Evolutionary conservation across 23 red algal species (phyloP).

Genomic region (Chondrus crispus): DNA sequence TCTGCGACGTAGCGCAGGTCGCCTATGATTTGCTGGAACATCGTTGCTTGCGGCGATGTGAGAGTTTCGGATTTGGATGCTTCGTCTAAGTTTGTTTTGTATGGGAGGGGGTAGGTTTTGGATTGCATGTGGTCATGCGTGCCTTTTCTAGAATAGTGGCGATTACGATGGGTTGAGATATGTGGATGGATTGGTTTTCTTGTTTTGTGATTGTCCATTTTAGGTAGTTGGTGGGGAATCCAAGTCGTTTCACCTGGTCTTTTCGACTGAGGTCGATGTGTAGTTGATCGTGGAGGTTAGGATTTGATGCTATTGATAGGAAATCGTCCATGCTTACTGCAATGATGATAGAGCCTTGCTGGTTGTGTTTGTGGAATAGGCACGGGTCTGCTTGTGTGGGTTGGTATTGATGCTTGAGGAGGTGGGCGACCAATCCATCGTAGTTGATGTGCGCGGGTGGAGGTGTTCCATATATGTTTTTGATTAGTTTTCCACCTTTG

Average conservation of each 20-base stretch:
- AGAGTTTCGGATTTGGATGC: background rate
- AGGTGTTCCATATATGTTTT: background rate
- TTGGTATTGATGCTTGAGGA: background rate
- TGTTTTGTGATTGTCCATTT: background rate
- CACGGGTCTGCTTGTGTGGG: background rate
- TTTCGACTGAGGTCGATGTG: background rate
- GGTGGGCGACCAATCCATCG: background rate
- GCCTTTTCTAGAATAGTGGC: background rate
- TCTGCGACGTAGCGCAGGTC: background rate
- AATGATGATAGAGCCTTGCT: background rate
- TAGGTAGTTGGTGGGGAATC: background rate
- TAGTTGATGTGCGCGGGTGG: background rate
- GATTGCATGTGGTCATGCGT: background rate
- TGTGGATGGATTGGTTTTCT: background rate
- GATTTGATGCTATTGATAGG: background rate
- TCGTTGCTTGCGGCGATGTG: background rate
- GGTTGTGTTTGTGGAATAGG: slow-evolving; percentile 4
- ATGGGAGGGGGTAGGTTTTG: background rate
- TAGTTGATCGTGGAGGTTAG: background rate
- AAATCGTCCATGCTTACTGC: background rate
- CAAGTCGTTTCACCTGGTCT: background rate
- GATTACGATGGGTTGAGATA: background rate
- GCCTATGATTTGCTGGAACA: background rate
- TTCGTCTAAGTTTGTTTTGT: background rate
- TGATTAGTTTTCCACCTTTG: background rate